A percentile compares a stretch with the other conserved stretches of the same genome.
These are phyloP conservation scores for Crucihimalaya himalaica DNA, from an alignment of 345 rosid species.

Conservation along the genomic window DNA sequence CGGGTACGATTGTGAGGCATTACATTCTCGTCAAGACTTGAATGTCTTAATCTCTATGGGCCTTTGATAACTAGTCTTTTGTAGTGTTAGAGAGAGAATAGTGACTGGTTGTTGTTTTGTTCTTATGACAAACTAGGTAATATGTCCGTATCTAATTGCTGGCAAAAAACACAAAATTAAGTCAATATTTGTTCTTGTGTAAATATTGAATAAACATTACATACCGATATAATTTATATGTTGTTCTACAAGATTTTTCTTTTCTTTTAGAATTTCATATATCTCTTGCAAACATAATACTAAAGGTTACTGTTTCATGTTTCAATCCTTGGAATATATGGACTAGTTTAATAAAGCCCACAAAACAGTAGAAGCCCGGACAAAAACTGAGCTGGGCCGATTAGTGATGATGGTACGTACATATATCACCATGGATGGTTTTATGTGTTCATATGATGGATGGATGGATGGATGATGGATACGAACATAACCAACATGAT, in stretches of 20 bases:
- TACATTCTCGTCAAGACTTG: constrained; percentile 10
- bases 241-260: no score
- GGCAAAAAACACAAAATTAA: neutral
- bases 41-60: constrained; percentile 11
- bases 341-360: neutral
- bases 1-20: constrained; percentile 23
- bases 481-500: constrained; percentile 15
- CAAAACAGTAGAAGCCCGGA: neutral
- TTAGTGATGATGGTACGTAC: constrained; percentile 8
- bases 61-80: neutral
- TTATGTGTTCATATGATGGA: neutral
- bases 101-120: constrained; percentile 1
- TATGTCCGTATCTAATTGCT: neutral
- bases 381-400: constrained; percentile 6
- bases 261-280: no score
- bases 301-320: no score
- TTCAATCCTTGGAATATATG: neutral
- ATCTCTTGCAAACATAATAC: no score
- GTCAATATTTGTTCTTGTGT: no score
- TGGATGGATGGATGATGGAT: neutral
- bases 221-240: no score
- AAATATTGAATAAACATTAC: no score
- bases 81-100: neutral
- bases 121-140: neutral
- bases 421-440: constrained; percentile 2